Conservation (phyloP, 139 green algal species). For the Coelastrella sp. region DNA sequence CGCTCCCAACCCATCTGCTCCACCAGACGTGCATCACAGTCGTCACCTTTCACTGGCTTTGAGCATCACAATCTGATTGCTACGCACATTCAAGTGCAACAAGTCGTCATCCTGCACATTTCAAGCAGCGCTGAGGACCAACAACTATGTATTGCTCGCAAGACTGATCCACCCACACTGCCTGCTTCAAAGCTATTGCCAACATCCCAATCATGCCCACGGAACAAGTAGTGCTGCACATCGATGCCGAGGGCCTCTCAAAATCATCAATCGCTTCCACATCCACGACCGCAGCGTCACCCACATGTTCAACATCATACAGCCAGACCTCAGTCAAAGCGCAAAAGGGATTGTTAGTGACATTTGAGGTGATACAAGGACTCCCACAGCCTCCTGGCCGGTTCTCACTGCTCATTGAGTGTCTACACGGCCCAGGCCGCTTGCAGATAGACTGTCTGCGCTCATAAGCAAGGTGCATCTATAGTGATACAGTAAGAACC, state of each 20-base stretch:
- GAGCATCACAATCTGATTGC: too few relatives aligned
- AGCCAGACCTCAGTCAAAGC: not conserved
- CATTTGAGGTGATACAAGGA: not conserved
- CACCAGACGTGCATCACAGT: not conserved
- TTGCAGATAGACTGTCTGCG: not conserved
- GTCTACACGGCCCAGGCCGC: not conserved
- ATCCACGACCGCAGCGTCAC: not conserved
- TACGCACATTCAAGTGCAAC: not conserved
- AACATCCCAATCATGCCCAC: too few relatives aligned
- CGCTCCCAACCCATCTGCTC: too few relatives aligned
- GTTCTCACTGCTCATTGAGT: not conserved
- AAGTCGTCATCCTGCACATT: not conserved
- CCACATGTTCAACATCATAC: conserved; percentile 2
- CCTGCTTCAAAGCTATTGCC: too few relatives aligned
- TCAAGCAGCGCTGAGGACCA: not conserved
- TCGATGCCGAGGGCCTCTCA: conserved; percentile 8
- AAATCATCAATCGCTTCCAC: not conserved
- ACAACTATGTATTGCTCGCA: not conserved
- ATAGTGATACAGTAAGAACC: too few relatives aligned
- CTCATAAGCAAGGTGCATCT: not conserved
- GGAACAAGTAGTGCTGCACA: conserved; percentile 6
- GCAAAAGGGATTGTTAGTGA: not conserved
- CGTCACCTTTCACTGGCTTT: not conserved
- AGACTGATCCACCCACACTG: too few relatives aligned
- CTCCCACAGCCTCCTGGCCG: not conserved